A percentile compares a stretch with the other conserved stretches of the same genome.
phyloP scores from a whole-genome alignment of 495 filamentous ascomycete genomes.

The Geopyxis carbonaria region DNA sequence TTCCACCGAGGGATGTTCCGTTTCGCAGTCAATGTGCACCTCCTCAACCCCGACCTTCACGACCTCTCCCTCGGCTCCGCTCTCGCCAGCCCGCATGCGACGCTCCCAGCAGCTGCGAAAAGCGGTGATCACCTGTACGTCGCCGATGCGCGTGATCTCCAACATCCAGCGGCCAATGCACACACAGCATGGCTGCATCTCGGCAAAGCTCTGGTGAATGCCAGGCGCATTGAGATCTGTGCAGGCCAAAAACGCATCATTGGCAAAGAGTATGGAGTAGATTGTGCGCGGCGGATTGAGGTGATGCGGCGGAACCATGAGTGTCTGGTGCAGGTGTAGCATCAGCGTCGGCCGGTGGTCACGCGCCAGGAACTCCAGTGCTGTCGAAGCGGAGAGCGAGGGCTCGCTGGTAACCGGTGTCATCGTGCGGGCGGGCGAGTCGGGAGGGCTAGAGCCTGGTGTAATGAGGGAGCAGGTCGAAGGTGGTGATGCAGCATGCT shows the following conservation, averaged over 20 bases:
- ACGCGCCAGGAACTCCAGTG: conserved; percentile 1
- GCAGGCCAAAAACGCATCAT: not conserved
- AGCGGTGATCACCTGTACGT: too few species aligned
- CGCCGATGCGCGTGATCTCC: not conserved
- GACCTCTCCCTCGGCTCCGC: too few species aligned
- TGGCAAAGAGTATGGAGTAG: not conserved
- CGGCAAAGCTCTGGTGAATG: not conserved
- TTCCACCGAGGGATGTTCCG: not conserved
- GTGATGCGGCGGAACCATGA: not conserved
- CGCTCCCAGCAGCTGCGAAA: not conserved
- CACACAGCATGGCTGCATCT: not conserved
- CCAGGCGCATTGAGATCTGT: not conserved
- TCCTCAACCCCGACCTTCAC: not conserved
- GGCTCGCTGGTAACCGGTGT: too few species aligned
- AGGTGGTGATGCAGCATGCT: too few species aligned
- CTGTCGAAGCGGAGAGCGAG: too few species aligned
- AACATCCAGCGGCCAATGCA: not conserved
- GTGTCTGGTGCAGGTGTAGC: not conserved
- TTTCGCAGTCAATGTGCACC: not conserved
- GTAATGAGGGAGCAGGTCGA: too few species aligned
- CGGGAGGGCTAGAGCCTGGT: too few species aligned
- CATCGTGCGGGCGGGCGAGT: too few species aligned
- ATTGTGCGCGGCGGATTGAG: not conserved
- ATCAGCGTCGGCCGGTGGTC: conserved; percentile 3
- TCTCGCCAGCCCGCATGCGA: not conserved